Base-by-base conservation (phyloP, 208 protist genomes). In the Vickermania ingenoplastis region DNA sequence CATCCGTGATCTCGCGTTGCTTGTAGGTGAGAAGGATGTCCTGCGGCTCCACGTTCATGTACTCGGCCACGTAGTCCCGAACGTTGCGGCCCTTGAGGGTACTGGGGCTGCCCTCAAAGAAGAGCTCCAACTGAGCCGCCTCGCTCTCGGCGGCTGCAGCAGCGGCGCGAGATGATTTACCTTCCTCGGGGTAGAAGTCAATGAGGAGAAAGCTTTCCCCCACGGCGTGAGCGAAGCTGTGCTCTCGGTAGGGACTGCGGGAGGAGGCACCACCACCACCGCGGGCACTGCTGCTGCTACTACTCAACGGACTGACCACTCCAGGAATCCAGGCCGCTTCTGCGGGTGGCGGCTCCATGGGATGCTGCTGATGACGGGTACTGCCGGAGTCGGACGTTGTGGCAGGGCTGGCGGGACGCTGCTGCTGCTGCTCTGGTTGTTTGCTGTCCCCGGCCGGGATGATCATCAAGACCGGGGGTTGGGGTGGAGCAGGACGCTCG, bases 131-230 rank as follows among this genome's bases (percentile, higher is more conserved):
- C 31, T 57, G 53, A 48, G 31, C 23, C 49, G 24, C 57, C 41
- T 57, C 31, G 26, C 26, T 56, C 21, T 25, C 41, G 17, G 27
- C 25, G 22, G 36, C 36, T 23, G 54, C 59, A 29, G 26, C 45
- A 7, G 36, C 36, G 11, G 36, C 36, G n/a, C n/a, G n/a, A n/a
- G n/a, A n/a, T n/a, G n/a, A n/a, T n/a, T n/a, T n/a, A n/a, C n/a
- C n/a, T n/a, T n/a, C n/a, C n/a, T n/a, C n/a, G n/a, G n/a, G n/a
- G 36, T 45, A 45, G 56, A 66, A 75, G 64, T 69, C 61, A 22
- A 75, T 61, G n/a, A 59, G 31, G 2, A 75, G 56, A 24, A 66
- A 41, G 0, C 63, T 63, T 3, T 70, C 63, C n/a, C 69, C 69
- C 21, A 75, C 59, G 53, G 36, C 36, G 36, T 45, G 36, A 45